These are phyloP conservation scores for Neurospora discreta DNA, from an alignment of 495 filamentous ascomycete species.

Conservation along the genomic window DNA sequence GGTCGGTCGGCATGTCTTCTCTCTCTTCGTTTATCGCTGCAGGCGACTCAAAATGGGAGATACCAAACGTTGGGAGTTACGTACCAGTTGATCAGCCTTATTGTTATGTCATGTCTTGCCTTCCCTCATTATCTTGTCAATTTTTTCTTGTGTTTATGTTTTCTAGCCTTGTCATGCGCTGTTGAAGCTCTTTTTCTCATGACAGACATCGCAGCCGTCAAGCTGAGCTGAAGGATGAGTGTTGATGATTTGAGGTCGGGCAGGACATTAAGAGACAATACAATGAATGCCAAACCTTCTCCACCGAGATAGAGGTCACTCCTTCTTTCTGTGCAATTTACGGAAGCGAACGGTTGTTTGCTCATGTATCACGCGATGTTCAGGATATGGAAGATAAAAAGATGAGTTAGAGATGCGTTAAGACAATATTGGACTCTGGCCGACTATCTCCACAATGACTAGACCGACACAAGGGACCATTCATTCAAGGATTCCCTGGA, in stretches of 20 bases:
- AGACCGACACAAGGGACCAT: neutral
- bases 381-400: neutral
- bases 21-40: neutral
- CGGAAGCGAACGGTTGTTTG: neutral
- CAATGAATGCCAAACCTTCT: too few relatives aligned
- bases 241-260: neutral
- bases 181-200: neutral
- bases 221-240: neutral
- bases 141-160: neutral
- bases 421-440: neutral
- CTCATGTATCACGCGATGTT: neutral
- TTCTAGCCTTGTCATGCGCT: neutral
- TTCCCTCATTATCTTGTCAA: neutral
- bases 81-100: neutral
- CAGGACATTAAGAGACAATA: neutral
- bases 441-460: neutral
- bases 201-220: neutral
- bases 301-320: neutral
- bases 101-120: neutral
- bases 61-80: neutral
- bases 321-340: neutral
- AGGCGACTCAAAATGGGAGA: neutral
- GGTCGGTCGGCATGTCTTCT: neutral
- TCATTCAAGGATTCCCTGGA: neutral
- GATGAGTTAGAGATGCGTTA: neutral